Evolutionary conservation across 129 eudicot genomes (phyloP).

Genomic region (Tagetes patula): DNA sequence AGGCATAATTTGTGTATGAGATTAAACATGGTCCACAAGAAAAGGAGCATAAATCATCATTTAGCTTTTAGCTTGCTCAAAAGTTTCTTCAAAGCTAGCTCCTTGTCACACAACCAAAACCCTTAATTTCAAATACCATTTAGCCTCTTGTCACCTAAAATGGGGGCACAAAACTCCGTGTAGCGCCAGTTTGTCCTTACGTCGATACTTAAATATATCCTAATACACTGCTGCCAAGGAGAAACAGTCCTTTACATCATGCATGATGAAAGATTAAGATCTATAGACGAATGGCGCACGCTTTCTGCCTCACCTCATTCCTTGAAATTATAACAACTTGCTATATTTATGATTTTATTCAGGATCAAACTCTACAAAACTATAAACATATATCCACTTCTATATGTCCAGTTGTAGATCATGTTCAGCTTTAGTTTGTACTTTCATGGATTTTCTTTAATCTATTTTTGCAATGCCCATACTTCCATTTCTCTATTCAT

Average conservation of each 20-base stretch:
- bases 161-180: conserved; percentile 33
- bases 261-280: conserved; percentile 28
- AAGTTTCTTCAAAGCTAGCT: conserved; percentile 14
- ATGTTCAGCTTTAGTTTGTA: conserved; percentile 30
- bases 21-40: not conserved
- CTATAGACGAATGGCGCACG: conserved; percentile 22
- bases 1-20: not conserved
- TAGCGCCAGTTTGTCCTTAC: conserved; percentile 27
- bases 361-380: conserved; percentile 3
- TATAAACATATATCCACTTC: conserved; percentile 26
- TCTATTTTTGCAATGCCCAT: conserved; percentile 21
- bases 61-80: not conserved
- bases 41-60: too few relatives aligned
- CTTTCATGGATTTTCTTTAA: conserved; percentile 11
- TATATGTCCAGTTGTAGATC: not conserved
- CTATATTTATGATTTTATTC: conserved; percentile 4
- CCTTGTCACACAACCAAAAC: conserved; percentile 9
- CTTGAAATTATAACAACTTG: conserved; percentile 26
- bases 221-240: conserved; percentile 27
- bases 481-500: conserved; percentile 14
- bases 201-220: conserved; percentile 15
- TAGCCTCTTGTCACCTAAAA: conserved; percentile 30
- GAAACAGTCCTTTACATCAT: conserved; percentile 17
- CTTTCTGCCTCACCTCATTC: conserved; percentile 21
- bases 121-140: conserved; percentile 20